Base-by-base conservation (phyloP, 257 asterid genomes). In the Verbascum thapsus region DNA sequence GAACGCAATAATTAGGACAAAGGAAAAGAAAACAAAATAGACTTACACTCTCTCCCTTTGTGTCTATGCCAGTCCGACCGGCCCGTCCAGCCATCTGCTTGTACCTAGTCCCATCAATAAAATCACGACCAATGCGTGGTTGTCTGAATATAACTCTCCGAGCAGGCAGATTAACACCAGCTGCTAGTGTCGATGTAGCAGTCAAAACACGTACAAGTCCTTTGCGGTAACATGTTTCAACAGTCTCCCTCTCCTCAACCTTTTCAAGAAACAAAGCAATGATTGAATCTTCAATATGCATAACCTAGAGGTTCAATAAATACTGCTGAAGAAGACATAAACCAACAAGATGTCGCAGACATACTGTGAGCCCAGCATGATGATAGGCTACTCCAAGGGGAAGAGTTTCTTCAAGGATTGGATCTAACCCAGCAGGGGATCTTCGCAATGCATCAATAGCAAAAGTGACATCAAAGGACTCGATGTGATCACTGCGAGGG, bases 181-280 rank as follows among this genome's bases (percentile, higher is more conserved):
- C 99, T 77, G 99, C 99, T 64, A 92, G 83, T 64, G 99, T 92
- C 71, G 99, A 92, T 47, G 99, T 92, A 76, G 99, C 99, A 80
- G 99, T 89, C 83, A 92, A 84, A 72, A 92, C 99, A 73, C 96
- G 95, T 66, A 89, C 90, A 66, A 92, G 91, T 73, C 99, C 99
- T 81, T 84, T 90, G 51, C 99, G 95, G 82, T 92, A 92, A 76
- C 96, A 92, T 54, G 83, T 84, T 81, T 92, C 99, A 73, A 92
- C 90, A 41, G 96, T 87, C 76, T 92, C 99, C 74, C 99, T 82
- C 67, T 92, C 99, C 84, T 92, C 99, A 62, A 89, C 95, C 99
- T 92, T 62, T 69, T 57, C 41, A 13, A 65, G 20, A 67, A 74
- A 58, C 40, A 66, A 66, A 58, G 66, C 53, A 58, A 64, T 62